Evolutionary conservation across 805 yeast genomes (phyloP).

Genomic region (Metahyphopichia silvanorum): DNA sequence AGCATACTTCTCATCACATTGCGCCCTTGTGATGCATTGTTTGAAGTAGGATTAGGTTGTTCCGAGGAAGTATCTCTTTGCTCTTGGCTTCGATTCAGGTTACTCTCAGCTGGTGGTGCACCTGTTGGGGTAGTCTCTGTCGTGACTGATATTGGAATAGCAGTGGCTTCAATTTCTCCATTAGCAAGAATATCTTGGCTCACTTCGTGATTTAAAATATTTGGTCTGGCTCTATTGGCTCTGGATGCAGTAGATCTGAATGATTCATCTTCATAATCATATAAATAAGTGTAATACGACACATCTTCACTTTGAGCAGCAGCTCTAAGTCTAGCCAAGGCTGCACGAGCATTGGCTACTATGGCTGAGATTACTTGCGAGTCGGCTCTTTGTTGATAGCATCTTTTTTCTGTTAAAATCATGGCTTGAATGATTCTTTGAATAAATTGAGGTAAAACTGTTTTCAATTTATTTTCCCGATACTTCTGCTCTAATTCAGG

Average conservation of each 20-base stretch:
- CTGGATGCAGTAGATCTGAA: constrained; percentile 24
- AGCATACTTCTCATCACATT: constrained; percentile 17
- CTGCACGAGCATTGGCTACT: constrained; percentile 22
- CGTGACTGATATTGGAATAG: constrained; percentile 10
- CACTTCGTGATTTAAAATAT: constrained; percentile 34
- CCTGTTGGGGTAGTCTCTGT: constrained; percentile 8
- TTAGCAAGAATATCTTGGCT: constrained; percentile 32
- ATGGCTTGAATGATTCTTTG: constrained; percentile 32
- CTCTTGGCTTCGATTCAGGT: neutral
- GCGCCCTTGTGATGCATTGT: no score
- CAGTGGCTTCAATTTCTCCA: constrained; percentile 21
- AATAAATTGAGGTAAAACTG: constrained; percentile 37
- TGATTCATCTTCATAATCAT: constrained; percentile 17
- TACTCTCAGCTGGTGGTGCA: constrained; percentile 3
- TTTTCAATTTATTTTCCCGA: constrained; percentile 14
- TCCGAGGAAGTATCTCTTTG: constrained; percentile 1
- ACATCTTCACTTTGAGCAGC: constrained; percentile 21
- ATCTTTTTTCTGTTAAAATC: constrained; percentile 33
- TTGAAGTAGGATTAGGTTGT: neutral
- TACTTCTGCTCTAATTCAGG: constrained; percentile 14
- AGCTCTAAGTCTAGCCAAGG: constrained; percentile 22
- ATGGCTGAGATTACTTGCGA: constrained; percentile 18
- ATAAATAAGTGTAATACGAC: constrained; percentile 23
- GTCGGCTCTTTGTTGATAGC: constrained; percentile 32
- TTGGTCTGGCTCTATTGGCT: constrained; percentile 31